Evolutionary conservation across 2,329 filamentous ascomycete species (phyloP), one percentile per base, ranked within the genome.

Genomic region (Lasiodiplodia gonubiensis): DNA sequence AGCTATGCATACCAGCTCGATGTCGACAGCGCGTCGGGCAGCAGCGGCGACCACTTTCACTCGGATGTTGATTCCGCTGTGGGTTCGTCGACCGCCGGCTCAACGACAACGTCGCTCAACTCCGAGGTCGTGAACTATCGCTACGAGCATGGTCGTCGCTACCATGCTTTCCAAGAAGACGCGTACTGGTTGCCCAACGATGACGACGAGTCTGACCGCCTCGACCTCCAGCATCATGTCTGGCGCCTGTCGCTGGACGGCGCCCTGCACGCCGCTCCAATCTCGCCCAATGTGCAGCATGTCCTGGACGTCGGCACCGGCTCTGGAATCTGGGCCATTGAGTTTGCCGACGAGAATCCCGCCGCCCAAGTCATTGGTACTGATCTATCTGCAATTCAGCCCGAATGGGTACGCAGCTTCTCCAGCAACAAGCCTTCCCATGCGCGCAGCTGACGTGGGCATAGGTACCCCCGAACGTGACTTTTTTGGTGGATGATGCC

Each of bases 161-260:
- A 80, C 70, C 76, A 79, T 55, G 75, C 74, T 3, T 78, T 77
- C 66, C 70, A 74, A 18, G 77, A 79, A 63, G 77, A 75, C 60
- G 72, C 74, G 25, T 78, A 79, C 71, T 77, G 75, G 75, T 35
- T 25, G 52, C 53, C 77, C 67, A 79, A 79, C 70, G 78, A 79
- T 71, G 77, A 79, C 64, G 72, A 75, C 37, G 77, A 79, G 69
- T 74, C 77, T 57, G 78, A 79, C 70, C 75, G 77, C 46, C 66
- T 69, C 18, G 78, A 79, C 69, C 74, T 79, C 10, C 72, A 78
- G 60, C 77, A 79, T 71, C 76, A 77, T 72, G 75, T 79, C 64
- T 78, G 75, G 70, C 73, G 74, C 42, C 71, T 79, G 37, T 71
- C 77, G 51, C 74, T 80, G 21, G 71, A 71, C 57, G 77, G 77